A percentile compares a stretch with the other conserved stretches of the same genome.
Conservation (phyloP, 1,284 basidiomycete species). For the Entoloma clypeatum region DNA sequence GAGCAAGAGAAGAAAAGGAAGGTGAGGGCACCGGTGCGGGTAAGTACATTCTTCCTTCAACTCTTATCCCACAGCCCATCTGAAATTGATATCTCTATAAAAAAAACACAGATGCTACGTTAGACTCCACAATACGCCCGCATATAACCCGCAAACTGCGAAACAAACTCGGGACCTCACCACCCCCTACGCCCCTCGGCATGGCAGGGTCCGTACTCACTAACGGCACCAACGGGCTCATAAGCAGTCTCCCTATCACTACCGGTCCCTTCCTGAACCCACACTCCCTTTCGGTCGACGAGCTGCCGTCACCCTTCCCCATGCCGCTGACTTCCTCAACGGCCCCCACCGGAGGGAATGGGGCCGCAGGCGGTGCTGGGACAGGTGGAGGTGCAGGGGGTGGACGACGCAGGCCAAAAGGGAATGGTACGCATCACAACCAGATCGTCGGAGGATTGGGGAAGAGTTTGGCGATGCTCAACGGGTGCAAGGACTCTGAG, state of each 20-base stretch:
- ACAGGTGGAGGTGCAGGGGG: slow-evolving; percentile 37
- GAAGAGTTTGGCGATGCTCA: slow-evolving; percentile 56
- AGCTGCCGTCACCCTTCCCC: slow-evolving; percentile 78
- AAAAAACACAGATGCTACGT: slow-evolving; percentile 47
- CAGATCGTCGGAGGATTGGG: slow-evolving; percentile 58
- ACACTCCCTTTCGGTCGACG: slow-evolving; percentile 75
- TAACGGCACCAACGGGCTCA: slow-evolving; percentile 24
- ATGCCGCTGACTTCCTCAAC: slow-evolving; percentile 61
- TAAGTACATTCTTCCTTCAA: slow-evolving; percentile 26
- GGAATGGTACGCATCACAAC: slow-evolving; percentile 48
- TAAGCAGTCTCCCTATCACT: slow-evolving; percentile 50
- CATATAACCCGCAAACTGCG: slow-evolving; percentile 77
- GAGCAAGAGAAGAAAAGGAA: slow-evolving; percentile 79
- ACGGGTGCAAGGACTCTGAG: slow-evolving; percentile 58
- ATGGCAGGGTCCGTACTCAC: slow-evolving; percentile 27
- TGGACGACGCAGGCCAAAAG: slow-evolving; percentile 53
- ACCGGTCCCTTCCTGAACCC: slow-evolving; percentile 70
- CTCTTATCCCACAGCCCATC: not conserved
- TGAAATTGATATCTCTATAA: not conserved
- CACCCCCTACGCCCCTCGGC: slow-evolving; percentile 53
- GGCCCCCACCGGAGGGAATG: slow-evolving; percentile 31
- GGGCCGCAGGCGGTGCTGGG: slow-evolving; percentile 30
- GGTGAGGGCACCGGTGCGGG: slow-evolving; percentile 68
- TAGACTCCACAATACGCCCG: slow-evolving; percentile 72
- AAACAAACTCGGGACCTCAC: slow-evolving; percentile 70